These are phyloP conservation scores for Heliocybe sulcata DNA, from an alignment of 1,284 basidiomycete genomes.

Conservation along the genomic window DNA sequence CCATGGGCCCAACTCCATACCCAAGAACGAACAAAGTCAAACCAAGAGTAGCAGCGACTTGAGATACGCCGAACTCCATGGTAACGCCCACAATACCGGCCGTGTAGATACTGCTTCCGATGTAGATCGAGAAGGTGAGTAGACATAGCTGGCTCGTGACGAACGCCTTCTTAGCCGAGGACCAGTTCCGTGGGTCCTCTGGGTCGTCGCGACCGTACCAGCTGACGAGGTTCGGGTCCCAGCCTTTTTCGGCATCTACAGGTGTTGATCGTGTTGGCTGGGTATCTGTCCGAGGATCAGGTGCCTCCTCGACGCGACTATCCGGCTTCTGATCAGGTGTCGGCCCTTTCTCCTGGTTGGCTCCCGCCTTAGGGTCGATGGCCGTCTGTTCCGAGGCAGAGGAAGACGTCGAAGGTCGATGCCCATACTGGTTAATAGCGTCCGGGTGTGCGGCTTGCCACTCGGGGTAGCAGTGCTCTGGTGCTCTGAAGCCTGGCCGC, in stretches of 20 bases:
- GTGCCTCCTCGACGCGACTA: neutral
- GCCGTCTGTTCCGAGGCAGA: neutral
- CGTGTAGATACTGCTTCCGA: slow-evolving; percentile 30
- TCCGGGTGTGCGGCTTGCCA: neutral
- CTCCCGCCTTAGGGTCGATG: neutral
- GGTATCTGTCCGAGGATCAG: neutral
- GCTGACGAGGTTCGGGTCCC: slow-evolving; percentile 15
- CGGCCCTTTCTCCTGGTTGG: neutral
- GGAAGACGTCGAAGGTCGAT: neutral
- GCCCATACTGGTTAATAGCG: neutral
- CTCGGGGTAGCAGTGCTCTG: neutral
- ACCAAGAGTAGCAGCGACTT: slow-evolving; percentile 30
- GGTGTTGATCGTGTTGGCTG: neutral
- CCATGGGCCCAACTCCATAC: slow-evolving; percentile 20
- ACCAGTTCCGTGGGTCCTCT: slow-evolving; percentile 25
- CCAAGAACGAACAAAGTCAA: slow-evolving; percentile 30
- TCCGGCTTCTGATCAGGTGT: neutral
- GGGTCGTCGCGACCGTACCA: slow-evolving; percentile 24
- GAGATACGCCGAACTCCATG: slow-evolving; percentile 38
- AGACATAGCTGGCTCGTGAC: slow-evolving; percentile 50
- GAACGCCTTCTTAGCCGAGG: slow-evolving; percentile 17
- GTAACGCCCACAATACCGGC: slow-evolving; percentile 34
- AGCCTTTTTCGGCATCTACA: slow-evolving; percentile 8
- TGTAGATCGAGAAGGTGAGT: slow-evolving; percentile 51
- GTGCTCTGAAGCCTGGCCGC: neutral